phyloP scores from a whole-genome alignment of 2,329 filamentous ascomycete genomes.

The Fusarium nurragi region DNA sequence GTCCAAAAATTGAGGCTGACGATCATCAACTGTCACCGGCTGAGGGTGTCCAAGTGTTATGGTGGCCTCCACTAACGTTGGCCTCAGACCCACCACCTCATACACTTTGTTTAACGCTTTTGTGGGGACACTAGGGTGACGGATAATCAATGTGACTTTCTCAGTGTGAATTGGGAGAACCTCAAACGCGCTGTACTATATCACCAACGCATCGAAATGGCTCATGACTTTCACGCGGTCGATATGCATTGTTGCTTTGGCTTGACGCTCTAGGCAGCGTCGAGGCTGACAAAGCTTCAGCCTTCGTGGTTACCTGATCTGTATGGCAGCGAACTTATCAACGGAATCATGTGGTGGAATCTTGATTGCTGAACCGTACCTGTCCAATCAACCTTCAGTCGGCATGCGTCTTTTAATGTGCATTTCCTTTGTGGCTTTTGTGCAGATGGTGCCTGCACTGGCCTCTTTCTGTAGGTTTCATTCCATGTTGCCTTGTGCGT shows the following conservation, averaged over 20 bases:
- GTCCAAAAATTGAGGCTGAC: constrained; percentile 23
- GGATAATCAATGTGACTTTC: constrained; percentile 1
- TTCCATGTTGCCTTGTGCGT: background rate
- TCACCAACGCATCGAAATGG: background rate
- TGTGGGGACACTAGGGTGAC: constrained; percentile 7
- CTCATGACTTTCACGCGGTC: background rate
- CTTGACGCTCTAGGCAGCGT: background rate
- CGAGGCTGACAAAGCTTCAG: background rate
- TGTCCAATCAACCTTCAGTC: constrained; percentile 5
- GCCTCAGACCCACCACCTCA: constrained; percentile 11
- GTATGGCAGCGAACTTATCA: background rate
- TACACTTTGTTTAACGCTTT: no score
- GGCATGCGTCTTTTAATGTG: background rate
- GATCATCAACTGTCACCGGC: constrained; percentile 17
- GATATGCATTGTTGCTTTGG: no score
- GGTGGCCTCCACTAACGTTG: background rate
- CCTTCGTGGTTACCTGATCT: background rate
- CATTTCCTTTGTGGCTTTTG: constrained; percentile 11
- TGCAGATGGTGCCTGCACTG: constrained; percentile 13
- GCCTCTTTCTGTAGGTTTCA: background rate
- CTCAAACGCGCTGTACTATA: background rate
- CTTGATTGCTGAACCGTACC: background rate
- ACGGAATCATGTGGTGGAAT: constrained; percentile 13
- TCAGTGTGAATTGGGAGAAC: background rate
- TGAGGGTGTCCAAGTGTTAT: background rate